Percentiles rank a stretch among this genome's conserved stretches.
These are phyloP conservation scores for Hymenoscyphus fructigenus DNA, from an alignment of 2,329 filamentous ascomycete genomes.

Conservation along the genomic window DNA sequence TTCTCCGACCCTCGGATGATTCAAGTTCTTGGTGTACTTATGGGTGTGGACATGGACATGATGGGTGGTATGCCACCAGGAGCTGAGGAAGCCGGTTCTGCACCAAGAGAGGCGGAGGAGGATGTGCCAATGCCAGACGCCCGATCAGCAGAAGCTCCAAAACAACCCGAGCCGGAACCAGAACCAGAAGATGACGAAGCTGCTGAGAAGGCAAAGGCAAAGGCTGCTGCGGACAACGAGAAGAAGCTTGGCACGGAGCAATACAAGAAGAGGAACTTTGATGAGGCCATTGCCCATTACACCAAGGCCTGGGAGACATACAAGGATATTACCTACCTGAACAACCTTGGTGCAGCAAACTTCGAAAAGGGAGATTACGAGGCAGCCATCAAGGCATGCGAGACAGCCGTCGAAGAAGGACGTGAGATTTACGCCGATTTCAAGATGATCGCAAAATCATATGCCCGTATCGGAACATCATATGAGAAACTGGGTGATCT, in stretches of 20 bases:
- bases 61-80: constrained; percentile 38
- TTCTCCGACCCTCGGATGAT: constrained; percentile 91
- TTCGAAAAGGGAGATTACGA: constrained; percentile 97
- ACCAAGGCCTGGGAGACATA: constrained; percentile 88
- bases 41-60: constrained; percentile 91
- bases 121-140: constrained; percentile 78
- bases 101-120: constrained; percentile 55
- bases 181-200: constrained; percentile 80
- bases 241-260: constrained; percentile 91
- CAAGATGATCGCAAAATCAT: constrained; percentile 98
- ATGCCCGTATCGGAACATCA: constrained; percentile 87
- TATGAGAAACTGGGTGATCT: constrained; percentile 89
- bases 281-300: constrained; percentile 93
- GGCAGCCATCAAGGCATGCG: constrained; percentile 81
- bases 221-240: constrained; percentile 89
- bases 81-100: constrained; percentile 45
- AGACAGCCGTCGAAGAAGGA: constrained; percentile 85
- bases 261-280: constrained; percentile 98
- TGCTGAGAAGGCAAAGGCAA: constrained; percentile 80
- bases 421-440: constrained; percentile 91
- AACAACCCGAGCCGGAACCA: constrained; percentile 56
- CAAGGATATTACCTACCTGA: constrained; percentile 97
- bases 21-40: constrained; percentile 87
- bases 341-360: constrained; percentile 90
- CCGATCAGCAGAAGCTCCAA: constrained; percentile 44